Base-by-base conservation (phyloP, 768 basidiomycete genomes). In the Kwoniella dendrophila region DNA sequence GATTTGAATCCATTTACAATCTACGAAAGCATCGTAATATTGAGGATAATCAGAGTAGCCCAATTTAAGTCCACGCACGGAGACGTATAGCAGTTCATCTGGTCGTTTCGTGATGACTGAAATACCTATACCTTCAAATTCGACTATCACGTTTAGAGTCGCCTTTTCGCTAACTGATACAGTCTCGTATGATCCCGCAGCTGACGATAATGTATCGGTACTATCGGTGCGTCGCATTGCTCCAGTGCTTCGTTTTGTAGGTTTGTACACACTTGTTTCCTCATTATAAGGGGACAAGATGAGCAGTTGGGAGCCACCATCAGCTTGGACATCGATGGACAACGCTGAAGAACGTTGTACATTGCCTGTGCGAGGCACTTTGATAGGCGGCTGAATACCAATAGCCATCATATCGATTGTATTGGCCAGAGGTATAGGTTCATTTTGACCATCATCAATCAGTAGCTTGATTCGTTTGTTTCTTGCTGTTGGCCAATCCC, bases 391-490 rank as follows among this genome's bases (percentile, higher is more conserved):
- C 5, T 95, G 84, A 66, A 89, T 85, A 27, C 96, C 96, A 22
- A 99, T 98, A 78, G 97, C 96, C 87, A 95, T 88, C 63, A 95
- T 87, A 74, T 98, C 95, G 52, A 98, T 82, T 22, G 83, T 78
- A 29, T 90, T 85, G 11, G 84, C 85, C 55, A 84, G 80, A 3
- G 67, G 63, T n/a, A 66, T 44, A 14, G 53, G 60, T 14, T 62
- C 53, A n/a, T 43, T 47, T 14, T 41, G 47, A 14, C 54, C 54
- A 24, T 84, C 84, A 43, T 86, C 87, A 50, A 87, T 83, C 10
- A 78, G 76, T 22, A 99, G 81, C 34, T 86, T 77, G 26, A 99
- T 81, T 66, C 86, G 87, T 80, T 95, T 98, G 68, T 89, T 87
- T 47, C 82, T 82, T 1, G 87, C 87, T 2, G 92, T 90, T 6